A percentile compares a stretch with the other conserved stretches of the same genome.
These are phyloP conservation scores for Primulina tabacum DNA, from an alignment of 257 asterid genomes.

Conservation along the genomic window DNA sequence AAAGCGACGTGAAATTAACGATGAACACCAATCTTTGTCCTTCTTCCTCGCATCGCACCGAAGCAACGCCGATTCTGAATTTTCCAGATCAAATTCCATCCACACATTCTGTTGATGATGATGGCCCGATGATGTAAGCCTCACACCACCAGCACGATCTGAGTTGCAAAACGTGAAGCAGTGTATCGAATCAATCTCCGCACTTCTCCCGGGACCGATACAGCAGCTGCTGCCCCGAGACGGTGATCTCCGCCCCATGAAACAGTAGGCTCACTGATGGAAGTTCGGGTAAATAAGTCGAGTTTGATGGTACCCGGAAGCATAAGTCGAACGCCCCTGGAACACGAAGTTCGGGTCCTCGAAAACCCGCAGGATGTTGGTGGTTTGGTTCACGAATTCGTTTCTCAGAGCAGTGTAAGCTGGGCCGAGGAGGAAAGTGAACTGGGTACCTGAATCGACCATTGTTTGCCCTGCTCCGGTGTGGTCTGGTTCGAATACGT, in stretches of 20 bases:
- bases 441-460: conserved; percentile 97
- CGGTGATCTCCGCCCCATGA: conserved; percentile 63
- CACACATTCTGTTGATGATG: conserved; percentile 81
- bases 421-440: conserved; percentile 83
- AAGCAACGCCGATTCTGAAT: conserved; percentile 71
- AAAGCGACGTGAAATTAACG: conserved; percentile 3
- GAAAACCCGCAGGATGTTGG: conserved; percentile 36
- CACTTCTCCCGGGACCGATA: conserved; percentile 59
- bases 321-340: conserved; percentile 86
- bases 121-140: conserved; percentile 74
- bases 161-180: conserved; percentile 90
- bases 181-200: conserved; percentile 56
- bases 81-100: conserved; percentile 77
- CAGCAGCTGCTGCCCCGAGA: conserved; percentile 45
- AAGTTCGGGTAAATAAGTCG: conserved; percentile 39
- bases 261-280: conserved; percentile 71
- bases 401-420: conserved; percentile 55
- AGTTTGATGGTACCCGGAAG: conserved; percentile 38
- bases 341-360: conserved; percentile 77
- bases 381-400: conserved; percentile 58
- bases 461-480: conserved; percentile 98
- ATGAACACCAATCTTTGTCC: conserved; percentile 51
- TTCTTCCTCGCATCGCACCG: conserved; percentile 53
- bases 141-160: conserved; percentile 56
- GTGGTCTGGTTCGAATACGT: conserved; percentile 77